Base-by-base conservation (phyloP, 1,284 basidiomycete genomes). In the Cryptococcus floricola region DNA sequence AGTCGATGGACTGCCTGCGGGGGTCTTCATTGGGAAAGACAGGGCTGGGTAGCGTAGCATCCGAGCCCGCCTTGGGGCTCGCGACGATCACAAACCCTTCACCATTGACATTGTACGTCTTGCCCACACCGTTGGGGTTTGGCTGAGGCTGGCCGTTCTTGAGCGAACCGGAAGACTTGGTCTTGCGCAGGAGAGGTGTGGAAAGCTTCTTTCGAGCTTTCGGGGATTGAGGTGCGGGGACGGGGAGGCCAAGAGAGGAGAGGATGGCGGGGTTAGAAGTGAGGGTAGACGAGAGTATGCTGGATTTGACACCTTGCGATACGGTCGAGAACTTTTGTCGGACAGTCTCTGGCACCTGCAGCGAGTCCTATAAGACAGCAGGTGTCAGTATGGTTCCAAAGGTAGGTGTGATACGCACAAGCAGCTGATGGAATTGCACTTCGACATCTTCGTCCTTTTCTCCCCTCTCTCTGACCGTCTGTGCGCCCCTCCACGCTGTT, bases 281-380 rank as follows among this genome's bases (percentile, higher is more conserved):
- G 37, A 64, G 53, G n/a, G 67, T 66, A 10, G 69, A 70, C 5
- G 59, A 47, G n/a, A 75, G 64, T 34, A 75, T 73, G 41, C 67
- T 68, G 31, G 59, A 57, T 59, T 75, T 75, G 54, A 75, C 71
- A 41, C 69, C 68, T 27, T 59, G 54, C 9, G 69, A 69, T 6
- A 75, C 73, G 4, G 65, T 65, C 5, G 60, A 50, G 53, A 75
- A 74, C 54, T 74, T 75, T 46, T 67, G 58, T 48, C 73, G 66
- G 10, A 75, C 73, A 4, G 64, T 66, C 2, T 60, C 59, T 5
- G 73, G 66, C 7, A 75, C 69, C 56, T 75, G 69, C 19, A 75
- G 64, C 7, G 65, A 64, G 28, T 75, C 69, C 73, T 75, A 58
- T 10, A 43, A 23, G 5, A 46, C 8, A 10, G 10, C 31, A 16